phyloP scores from a whole-genome alignment of 768 basidiomycete species.

The Lactifluus subvellereus region DNA sequence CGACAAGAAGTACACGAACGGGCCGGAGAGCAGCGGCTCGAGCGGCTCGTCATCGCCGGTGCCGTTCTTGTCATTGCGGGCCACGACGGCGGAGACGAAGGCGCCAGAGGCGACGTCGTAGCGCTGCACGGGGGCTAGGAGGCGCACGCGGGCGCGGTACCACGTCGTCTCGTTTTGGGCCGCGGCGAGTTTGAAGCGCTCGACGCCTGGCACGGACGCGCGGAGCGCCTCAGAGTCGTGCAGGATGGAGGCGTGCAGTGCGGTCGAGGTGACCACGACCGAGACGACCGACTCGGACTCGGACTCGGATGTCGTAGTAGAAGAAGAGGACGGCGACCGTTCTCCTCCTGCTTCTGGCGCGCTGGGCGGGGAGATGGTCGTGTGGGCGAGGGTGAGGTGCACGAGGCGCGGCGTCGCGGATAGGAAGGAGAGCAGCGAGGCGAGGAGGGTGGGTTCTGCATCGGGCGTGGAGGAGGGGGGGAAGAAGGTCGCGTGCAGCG shows the following conservation, averaged over 20 bases:
- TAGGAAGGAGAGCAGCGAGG: constrained; percentile 27
- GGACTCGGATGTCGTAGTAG: background rate
- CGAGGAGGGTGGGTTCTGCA: constrained; percentile 39
- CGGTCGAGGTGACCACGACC: constrained; percentile 81
- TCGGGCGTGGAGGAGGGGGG: constrained; percentile 35
- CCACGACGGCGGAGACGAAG: constrained; percentile 42
- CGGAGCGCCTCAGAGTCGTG: constrained; percentile 76
- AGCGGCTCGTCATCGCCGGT: constrained; percentile 36
- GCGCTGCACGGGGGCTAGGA: constrained; percentile 48
- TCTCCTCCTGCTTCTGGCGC: background rate
- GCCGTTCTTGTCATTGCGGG: constrained; percentile 27
- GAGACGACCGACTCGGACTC: constrained; percentile 38
- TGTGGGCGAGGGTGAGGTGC: constrained; percentile 51
- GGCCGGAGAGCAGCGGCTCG: constrained; percentile 46
- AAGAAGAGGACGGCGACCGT: background rate
- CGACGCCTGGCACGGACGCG: constrained; percentile 61
- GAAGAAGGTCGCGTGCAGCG: constrained; percentile 76
- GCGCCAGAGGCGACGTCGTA: constrained; percentile 50
- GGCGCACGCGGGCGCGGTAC: constrained; percentile 54
- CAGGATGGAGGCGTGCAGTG: constrained; percentile 81
- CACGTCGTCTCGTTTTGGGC: constrained; percentile 65
- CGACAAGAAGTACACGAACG: constrained; percentile 82
- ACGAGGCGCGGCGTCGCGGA: constrained; percentile 24
- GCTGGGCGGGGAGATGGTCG: constrained; percentile 34
- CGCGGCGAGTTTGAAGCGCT: constrained; percentile 86